Evolutionary conservation across 2,329 filamentous ascomycete genomes (phyloP), one percentile per base, ranked within the genome.

Genomic region (Colletotrichum magnum): DNA sequence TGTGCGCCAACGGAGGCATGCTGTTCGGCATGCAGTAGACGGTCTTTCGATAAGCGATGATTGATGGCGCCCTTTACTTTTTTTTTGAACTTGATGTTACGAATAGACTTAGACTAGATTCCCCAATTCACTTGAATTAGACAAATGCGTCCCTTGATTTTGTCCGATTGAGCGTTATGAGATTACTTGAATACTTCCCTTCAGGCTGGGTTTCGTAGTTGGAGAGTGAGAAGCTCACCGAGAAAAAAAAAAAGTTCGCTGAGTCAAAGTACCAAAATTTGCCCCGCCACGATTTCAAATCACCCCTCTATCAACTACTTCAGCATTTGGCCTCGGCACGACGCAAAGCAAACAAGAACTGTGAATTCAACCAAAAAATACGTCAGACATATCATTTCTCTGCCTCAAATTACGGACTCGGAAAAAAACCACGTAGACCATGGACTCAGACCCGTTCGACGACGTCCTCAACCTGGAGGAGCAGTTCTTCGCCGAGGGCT

Each of bases 1-100:
- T 96, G 4, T 93, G 91, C 81, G 92, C 93, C 7, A 95, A 95
- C 76, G 93, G 93, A 1, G 93, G 93, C 6, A 90, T 94, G 88
- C 61, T 83, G 60, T 68, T 76, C 16, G 71, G 71, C 18, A 79
- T 80, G 78, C 79, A 77, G 59, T 73, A 70, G 50, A 45, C 2
- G 52, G 26, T 18, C 3, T 18, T 28, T 24, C 18, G 15, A 36
- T 26, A 13, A 32, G 6, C 32, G 48, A 50, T 26, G 59, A 56
- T 41, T 21, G 16, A 18, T 5, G 16, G 18, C 15, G 21, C 41
- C 24, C 3, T 24, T 45, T 48, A 16, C 54, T 39, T 21, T 39
- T 43, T 52, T 12, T 24, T 36, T 36, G 12, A 9, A 10, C 10
- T 36, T 36, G 32, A 21, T 7, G 18, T 32, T 58, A 58, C 26